phyloP scores from a whole-genome alignment of 176 grass and related monocot genomes.

The Lolium multiflorum region DNA sequence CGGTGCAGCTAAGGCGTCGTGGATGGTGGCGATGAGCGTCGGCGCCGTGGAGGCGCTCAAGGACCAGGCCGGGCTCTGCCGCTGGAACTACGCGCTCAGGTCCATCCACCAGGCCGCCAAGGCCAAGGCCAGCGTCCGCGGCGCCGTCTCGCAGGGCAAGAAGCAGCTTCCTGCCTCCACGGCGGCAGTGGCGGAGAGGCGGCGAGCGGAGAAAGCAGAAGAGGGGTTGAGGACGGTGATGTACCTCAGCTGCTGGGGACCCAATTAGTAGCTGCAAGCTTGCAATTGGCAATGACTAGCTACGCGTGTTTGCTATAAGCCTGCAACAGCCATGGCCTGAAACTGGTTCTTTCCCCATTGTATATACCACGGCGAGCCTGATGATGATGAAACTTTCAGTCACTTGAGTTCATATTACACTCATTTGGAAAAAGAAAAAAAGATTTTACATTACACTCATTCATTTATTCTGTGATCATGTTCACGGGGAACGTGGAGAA shows the following conservation, averaged over 20 bases:
- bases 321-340: background rate
- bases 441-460: background rate
- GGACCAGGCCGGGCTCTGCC: constrained; percentile 52
- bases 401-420: background rate
- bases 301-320: background rate
- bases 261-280: background rate
- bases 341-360: background rate
- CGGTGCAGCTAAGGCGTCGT: constrained; percentile 50
- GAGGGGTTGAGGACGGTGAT: background rate
- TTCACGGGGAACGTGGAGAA: background rate
- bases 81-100: constrained; percentile 71
- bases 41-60: constrained; percentile 73
- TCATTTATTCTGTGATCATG: background rate
- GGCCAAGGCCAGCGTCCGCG: background rate
- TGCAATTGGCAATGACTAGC: background rate
- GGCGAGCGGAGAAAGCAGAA: background rate
- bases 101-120: background rate
- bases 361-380: background rate
- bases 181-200: background rate
- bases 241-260: background rate
- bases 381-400: constrained; percentile 17
- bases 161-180: background rate
- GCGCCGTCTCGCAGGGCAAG: fast-evolving
- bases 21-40: constrained; percentile 61
- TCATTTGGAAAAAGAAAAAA: no score